Percentiles rank a stretch among this genome's conserved stretches.
Conservation (phyloP, 176 grass and related monocot genomes). For the Chloris gayana region DNA sequence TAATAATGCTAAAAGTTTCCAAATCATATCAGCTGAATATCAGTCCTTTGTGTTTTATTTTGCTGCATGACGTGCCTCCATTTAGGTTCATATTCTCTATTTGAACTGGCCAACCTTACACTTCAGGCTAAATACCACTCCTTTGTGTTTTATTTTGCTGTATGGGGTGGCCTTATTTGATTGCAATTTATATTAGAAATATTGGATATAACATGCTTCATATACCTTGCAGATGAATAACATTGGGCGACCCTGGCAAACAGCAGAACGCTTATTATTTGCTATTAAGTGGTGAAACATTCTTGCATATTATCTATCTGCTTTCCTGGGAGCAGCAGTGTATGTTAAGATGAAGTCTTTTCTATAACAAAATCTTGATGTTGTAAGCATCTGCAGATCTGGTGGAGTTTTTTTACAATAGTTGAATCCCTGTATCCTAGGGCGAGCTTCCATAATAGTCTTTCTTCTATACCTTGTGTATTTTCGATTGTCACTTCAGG, state of each 20-base stretch:
- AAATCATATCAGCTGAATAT: not conserved
- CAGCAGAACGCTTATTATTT: slow-evolving; percentile 41
- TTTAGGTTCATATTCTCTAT: slow-evolving; percentile 14
- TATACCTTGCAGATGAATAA: slow-evolving; percentile 36
- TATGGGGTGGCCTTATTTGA: not conserved
- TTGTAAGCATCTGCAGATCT: slow-evolving; percentile 27
- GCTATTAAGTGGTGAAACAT: slow-evolving; percentile 21
- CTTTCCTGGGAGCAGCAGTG: slow-evolving; percentile 4
- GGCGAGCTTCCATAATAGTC: slow-evolving; percentile 4
- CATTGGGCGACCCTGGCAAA: slow-evolving; percentile 23
- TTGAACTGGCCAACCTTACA: not conserved
- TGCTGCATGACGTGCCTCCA: not conserved
- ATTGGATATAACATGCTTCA: not conserved
- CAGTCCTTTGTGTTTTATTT: not conserved
- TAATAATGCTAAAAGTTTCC: not conserved
- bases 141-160: too few relatives aligned
- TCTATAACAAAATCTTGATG: slow-evolving; percentile 14
- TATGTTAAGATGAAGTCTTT: slow-evolving; percentile 25
- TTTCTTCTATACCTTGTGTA: slow-evolving; percentile 5
- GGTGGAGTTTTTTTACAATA: slow-evolving; percentile 27
- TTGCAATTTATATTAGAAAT: not conserved
- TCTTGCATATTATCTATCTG: not conserved
- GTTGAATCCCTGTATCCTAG: not conserved
- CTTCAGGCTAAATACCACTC: too few relatives aligned
- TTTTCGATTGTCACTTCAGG: not conserved